Evolutionary conservation across 371 early-diverging fungal genomes (phyloP).

Genomic region (Mucor plumbeus): DNA sequence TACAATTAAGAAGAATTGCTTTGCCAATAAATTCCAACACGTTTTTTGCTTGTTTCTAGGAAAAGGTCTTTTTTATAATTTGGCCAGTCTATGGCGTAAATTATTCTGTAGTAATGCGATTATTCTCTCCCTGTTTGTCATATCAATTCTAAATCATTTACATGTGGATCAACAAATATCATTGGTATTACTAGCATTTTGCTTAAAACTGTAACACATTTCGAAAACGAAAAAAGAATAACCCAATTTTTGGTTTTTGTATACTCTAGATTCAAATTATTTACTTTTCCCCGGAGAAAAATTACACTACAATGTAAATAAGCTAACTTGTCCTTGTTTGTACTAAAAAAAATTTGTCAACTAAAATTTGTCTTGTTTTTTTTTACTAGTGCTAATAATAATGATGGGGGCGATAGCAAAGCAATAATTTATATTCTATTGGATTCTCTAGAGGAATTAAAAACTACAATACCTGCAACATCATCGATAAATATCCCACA

Average conservation of each 20-base stretch:
- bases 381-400: not conserved
- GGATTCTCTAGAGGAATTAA: not conserved
- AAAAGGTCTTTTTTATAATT: not conserved
- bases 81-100: conserved; percentile 6
- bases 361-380: not conserved
- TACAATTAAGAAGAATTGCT: not conserved
- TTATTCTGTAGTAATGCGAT: conserved; percentile 18
- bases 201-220: not conserved
- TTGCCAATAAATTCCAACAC: not conserved
- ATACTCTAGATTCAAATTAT: not conserved
- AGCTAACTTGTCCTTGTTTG: not conserved
- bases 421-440: not conserved
- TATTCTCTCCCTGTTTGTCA: conserved; percentile 22
- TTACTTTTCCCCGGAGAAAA: not conserved
- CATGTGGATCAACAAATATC: conserved; percentile 21
- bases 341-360: not conserved
- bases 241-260: not conserved
- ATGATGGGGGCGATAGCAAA: not conserved
- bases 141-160: conserved; percentile 11
- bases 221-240: not conserved
- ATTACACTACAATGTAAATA: not conserved
- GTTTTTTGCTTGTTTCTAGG: not conserved
- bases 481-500: not conserved
- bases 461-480: not conserved
- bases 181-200: conserved; percentile 18